Base-by-base conservation (phyloP, 176 grass and related monocot genomes). In the Puccinellia tenuiflora region DNA sequence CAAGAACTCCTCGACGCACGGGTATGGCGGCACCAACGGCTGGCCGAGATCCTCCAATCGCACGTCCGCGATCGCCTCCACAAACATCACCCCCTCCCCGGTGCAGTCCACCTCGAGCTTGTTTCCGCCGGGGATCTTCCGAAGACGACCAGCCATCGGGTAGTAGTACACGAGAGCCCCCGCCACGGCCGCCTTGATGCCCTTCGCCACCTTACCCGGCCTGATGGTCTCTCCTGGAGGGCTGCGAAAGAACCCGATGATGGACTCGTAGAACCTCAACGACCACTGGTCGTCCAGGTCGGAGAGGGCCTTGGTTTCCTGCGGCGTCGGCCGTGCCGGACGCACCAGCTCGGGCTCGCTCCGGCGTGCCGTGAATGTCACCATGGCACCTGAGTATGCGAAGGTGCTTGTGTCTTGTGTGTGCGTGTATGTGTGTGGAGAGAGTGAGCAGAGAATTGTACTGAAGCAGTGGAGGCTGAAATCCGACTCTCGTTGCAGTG, bases 51-150 rank as follows among this genome's bases (percentile, higher is more conserved):
- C 67, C 67, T 70, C 67, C 37, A 70, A 3, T 34, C 65, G 65
- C 65, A 39, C 34, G 65, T 68, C 65, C 0, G 65, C 67, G 1
- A n/a, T 1, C 5, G 67, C 67, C 67, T 70, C 67, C 67, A 70
- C 67, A 2, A 70, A 25, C 38, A 70, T 15, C n/a, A 70, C 67
- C 1, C 67, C 67, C 43, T 70, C 67, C 21, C n/a, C 38, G 2
- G 67, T 70, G 67, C 67, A 70, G 38, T 70, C 67, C 67, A 70
- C 67, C n/a, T 42, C 67, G n/a, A 70, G 21, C 65, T 39, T 68
- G 65, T 68, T 68, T 0, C 65, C 65, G 29, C 35, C 65, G 34
- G 65, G 65, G 65, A 68, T 9, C 65, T 38, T 39, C 9, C 65
- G 18, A 4, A 68, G 9, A 9, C 65, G 65, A 21, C 65, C 65